Evolutionary conservation across 352 stramenopile species (phyloP).

Genomic region (Globisporangium lucens): DNA sequence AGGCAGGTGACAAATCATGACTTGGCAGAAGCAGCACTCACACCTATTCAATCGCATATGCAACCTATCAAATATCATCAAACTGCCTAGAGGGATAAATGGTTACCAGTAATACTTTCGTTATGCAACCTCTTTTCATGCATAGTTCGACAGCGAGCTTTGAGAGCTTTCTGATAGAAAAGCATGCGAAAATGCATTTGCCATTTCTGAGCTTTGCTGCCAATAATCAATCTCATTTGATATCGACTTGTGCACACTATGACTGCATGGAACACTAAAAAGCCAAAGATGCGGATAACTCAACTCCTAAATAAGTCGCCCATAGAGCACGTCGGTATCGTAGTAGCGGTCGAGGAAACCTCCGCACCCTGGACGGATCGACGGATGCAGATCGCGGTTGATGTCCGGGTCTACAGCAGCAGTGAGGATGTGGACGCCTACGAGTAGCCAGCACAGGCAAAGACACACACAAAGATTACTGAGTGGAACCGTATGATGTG

Average conservation of each 20-base stretch:
- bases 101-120: no score
- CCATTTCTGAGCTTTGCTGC: background rate
- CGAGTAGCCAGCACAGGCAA: no score
- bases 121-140: no score
- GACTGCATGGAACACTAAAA: background rate
- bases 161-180: no score
- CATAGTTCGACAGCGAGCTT: no score
- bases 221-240: no score
- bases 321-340: slow-evolving; percentile 1
- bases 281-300: background rate
- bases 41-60: background rate
- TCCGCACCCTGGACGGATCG: slow-evolving; percentile 8
- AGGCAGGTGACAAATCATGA: background rate
- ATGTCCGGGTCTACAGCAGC: slow-evolving; percentile 3
- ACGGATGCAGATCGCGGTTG: background rate
- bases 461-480: no score
- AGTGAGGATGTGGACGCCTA: slow-evolving; percentile 6
- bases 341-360: slow-evolving; percentile 12
- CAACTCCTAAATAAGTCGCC: slow-evolving; percentile 9
- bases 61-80: no score
- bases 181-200: background rate
- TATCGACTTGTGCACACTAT: background rate
- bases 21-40: background rate
- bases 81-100: no score
- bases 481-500: no score